Percentiles rank a stretch among this genome's conserved stretches.
These are phyloP conservation scores for Macroventuria anomochaeta DNA, from an alignment of 2,329 filamentous ascomycete species.

Conservation along the genomic window DNA sequence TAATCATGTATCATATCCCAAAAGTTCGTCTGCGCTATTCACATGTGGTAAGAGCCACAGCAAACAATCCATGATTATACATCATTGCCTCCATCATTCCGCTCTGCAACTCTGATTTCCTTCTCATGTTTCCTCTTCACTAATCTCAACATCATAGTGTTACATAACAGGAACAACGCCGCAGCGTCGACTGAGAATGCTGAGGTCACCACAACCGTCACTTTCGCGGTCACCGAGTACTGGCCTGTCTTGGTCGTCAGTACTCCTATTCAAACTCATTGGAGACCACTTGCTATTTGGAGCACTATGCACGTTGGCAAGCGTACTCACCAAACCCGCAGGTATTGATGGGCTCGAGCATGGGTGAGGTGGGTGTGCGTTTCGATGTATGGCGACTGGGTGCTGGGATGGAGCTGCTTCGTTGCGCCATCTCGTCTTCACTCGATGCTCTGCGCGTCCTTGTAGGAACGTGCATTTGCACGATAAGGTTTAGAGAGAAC, in stretches of 20 bases:
- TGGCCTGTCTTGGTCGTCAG: slow-evolving; percentile 18
- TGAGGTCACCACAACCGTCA: slow-evolving; percentile 48
- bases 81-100: not conserved
- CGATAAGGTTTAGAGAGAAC: not conserved
- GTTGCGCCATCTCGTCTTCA: not conserved
- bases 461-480: not conserved
- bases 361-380: not conserved
- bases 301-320: slow-evolving; percentile 59
- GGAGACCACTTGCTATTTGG: slow-evolving; percentile 49
- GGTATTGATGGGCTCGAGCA: slow-evolving; percentile 20
- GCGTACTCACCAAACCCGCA: slow-evolving; percentile 58
- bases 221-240: slow-evolving; percentile 50
- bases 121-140: slow-evolving; percentile 43
- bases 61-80: no score
- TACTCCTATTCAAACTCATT: not conserved
- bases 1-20: not conserved
- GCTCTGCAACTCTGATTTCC: slow-evolving; percentile 34
- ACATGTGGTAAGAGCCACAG: no score
- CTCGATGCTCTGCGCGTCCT: no score
- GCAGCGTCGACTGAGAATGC: slow-evolving; percentile 45
- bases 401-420: not conserved
- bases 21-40: no score
- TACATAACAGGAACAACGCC: slow-evolving; percentile 47
- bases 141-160: slow-evolving; percentile 43
- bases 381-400: not conserved